phyloP scores from a whole-genome alignment of 768 basidiomycete genomes.

The Pholiota microspora region DNA sequence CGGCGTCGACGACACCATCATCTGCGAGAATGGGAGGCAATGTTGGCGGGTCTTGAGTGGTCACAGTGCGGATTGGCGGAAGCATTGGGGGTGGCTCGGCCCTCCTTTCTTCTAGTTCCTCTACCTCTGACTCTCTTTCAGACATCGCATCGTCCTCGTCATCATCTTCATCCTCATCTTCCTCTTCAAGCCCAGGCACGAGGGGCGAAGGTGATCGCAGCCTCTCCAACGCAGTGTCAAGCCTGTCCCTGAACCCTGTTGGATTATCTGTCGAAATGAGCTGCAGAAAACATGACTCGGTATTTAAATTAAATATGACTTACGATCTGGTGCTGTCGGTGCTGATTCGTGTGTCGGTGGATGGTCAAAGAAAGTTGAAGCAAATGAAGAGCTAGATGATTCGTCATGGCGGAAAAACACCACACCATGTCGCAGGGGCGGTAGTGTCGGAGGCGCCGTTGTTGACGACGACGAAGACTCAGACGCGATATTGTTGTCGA shows the following conservation, averaged over 20 bases:
- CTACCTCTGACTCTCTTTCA: constrained; percentile 5
- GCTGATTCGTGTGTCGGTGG: neutral
- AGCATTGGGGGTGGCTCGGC: constrained; percentile 4
- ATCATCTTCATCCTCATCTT: constrained; percentile 5
- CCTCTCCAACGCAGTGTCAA: constrained; percentile 33
- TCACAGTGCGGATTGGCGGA: constrained; percentile 6
- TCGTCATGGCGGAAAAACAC: neutral
- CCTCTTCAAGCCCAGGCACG: constrained; percentile 22
- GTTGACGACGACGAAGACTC: constrained; percentile 13
- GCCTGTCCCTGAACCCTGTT: constrained; percentile 28
- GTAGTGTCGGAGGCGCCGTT: neutral
- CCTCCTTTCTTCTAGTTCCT: neutral
- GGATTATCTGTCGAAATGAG: constrained; percentile 2
- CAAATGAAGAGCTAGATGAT: neutral
- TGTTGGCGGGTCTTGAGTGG: constrained; percentile 21
- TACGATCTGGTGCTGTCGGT: neutral
- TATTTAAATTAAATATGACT: neutral
- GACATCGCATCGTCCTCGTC: constrained; percentile 4
- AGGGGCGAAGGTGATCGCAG: constrained; percentile 30
- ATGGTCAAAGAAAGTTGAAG: constrained; percentile 1
- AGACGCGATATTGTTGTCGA: constrained; percentile 51
- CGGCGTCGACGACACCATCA: constrained; percentile 7
- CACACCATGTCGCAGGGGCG: constrained; percentile 27
- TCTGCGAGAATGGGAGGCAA: constrained; percentile 22
- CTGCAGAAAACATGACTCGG: neutral